Conservation (phyloP, 2,329 filamentous ascomycete genomes). For the Chrysoporthe deuterocubensis region DNA sequence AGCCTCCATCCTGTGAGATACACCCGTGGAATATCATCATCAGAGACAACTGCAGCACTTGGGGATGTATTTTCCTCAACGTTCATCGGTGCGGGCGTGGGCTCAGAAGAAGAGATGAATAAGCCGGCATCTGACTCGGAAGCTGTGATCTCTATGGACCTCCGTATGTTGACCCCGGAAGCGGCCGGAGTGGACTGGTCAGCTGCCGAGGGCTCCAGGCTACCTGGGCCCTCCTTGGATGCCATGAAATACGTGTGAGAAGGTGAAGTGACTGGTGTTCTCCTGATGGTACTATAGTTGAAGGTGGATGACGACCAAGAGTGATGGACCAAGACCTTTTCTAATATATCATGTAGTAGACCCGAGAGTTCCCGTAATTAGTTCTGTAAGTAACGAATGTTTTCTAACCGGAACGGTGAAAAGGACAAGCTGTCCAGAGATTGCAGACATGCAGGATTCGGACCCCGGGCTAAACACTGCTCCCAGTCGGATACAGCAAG, state of each 20-base stretch:
- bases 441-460: not conserved
- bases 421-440: not conserved
- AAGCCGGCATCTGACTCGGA: not conserved
- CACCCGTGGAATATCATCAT: not conserved
- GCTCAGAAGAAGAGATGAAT: not conserved
- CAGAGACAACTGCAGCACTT: not conserved
- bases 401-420: not conserved
- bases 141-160: not conserved
- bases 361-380: not conserved
- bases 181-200: not conserved
- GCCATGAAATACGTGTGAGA: not conserved
- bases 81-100: not conserved
- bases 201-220: not conserved
- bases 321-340: not conserved
- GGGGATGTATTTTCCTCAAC: not conserved
- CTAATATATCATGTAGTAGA: not conserved
- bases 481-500: not conserved
- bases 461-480: not conserved
- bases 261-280: not conserved
- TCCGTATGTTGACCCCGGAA: not conserved
- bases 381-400: not conserved
- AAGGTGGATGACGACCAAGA: not conserved
- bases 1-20: constrained; percentile 13
- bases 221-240: not conserved
- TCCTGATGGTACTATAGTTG: not conserved